Evolutionary conservation across 2,329 filamentous ascomycete species (phyloP), one percentile per base, ranked within the genome.

Genomic region (Metarhizium brunneum): DNA sequence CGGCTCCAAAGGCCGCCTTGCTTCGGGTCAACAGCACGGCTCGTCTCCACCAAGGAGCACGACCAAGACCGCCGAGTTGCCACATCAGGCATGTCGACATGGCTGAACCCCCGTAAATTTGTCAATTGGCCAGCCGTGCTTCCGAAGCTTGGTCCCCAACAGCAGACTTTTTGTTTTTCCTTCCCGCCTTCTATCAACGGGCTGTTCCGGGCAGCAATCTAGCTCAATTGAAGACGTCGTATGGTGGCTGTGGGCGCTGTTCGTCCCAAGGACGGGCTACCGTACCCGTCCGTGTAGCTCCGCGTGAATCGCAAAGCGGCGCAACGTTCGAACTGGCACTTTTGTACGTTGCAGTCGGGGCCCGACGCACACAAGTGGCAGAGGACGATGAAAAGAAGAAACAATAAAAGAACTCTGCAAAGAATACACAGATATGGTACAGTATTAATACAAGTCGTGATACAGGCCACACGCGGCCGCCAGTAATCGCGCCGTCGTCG

Each of bases 51-150:
- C 47, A 50, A n/a, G 57, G 25, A 45, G 50, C 51, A 43, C 54
- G 42, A 35, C 51, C 30, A n/a, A 30, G 29, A 35, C 53, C 59
- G 52, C 50, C 56, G 53, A 57, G 56, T 52, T 59, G 60, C 59
- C 59, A 54, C 55, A 60, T 56, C 59, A 60, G 60, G 60, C 54
- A 60, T 52, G 56, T 55, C 53, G 54, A 58, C 49, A 52, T 56
- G 29, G 48, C 47, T 38, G 38, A 29, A 30, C 20, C 36, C 50
- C 30, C 30, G 25, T 30, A 32, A 47, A 43, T 40, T 32, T 45
- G 29, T 20, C 38, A 55, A 40, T 50, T 30, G 30, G 29, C n/a
- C 45, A 48, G 45, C 45, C 45, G 45, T 30, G 45, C 45, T 48
- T 16, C 45, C 25, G 13, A 30, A 30, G 25, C 45, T 45, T 20